phyloP scores from a whole-genome alignment of 768 basidiomycete species.

The Collybiopsis confluens region DNA sequence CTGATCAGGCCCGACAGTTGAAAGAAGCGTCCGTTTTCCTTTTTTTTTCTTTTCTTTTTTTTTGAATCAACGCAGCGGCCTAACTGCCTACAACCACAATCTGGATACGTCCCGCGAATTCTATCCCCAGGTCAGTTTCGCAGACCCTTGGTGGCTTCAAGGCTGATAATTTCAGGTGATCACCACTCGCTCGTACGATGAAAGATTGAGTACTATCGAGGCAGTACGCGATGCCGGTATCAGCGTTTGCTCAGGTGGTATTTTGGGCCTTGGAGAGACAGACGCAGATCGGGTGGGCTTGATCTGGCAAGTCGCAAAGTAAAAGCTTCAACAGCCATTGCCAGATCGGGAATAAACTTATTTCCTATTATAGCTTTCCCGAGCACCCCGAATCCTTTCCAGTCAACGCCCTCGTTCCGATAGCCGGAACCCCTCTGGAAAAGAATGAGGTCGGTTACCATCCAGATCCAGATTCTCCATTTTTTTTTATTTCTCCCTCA shows the following conservation, averaged over 20 bases:
- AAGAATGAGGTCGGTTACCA: conserved; percentile 65
- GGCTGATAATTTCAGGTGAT: conserved; percentile 68
- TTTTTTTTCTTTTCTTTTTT: conserved; percentile 5
- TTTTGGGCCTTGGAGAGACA: conserved; percentile 89
- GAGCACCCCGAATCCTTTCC: conserved; percentile 99
- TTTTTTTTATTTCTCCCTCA: conserved; percentile 13
- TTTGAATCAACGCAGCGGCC: conserved; percentile 47
- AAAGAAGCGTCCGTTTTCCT: conserved; percentile 76
- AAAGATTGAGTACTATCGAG: conserved; percentile 82
- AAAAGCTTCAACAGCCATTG: too few species aligned
- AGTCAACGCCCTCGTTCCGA: conserved; percentile 95
- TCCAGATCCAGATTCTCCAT: background rate
- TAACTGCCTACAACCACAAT: conserved; percentile 99
- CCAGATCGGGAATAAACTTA: too few species aligned
- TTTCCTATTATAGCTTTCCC: conserved; percentile 66
- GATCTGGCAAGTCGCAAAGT: conserved; percentile 93
- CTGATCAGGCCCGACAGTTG: conserved; percentile 86
- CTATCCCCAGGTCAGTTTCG: conserved; percentile 69
- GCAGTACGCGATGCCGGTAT: conserved; percentile 94
- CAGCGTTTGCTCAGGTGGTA: conserved; percentile 95
- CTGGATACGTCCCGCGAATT: conserved; percentile 96
- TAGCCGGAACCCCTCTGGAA: conserved; percentile 90
- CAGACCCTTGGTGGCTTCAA: background rate
- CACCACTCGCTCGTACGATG: conserved; percentile 91
- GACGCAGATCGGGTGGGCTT: conserved; percentile 88